phyloP scores from a whole-genome alignment of 345 rosid genomes.

The Aegle marmelos region DNA sequence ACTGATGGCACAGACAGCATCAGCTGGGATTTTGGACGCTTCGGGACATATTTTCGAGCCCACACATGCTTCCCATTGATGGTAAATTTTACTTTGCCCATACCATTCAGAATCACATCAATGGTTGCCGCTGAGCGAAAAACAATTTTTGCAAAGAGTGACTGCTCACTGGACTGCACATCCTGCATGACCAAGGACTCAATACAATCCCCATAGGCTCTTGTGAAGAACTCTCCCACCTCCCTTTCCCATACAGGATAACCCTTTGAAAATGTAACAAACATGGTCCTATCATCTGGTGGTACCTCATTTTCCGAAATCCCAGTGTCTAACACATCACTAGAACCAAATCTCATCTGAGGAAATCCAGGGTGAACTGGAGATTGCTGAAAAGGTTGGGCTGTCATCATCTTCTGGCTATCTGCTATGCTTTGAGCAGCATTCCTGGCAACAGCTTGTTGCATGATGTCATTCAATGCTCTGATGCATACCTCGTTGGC shows the following conservation, averaged over 20 bases:
- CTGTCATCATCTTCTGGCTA: not conserved
- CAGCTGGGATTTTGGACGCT: conserved; percentile 11
- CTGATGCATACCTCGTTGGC: conserved; percentile 32
- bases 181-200: conserved; percentile 59
- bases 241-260: conserved; percentile 53
- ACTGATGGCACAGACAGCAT: not conserved
- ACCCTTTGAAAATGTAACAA: conserved; percentile 63
- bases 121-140: conserved; percentile 26
- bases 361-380: not conserved
- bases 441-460: conserved; percentile 27
- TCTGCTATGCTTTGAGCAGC: conserved; percentile 14
- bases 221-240: conserved; percentile 40
- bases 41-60: conserved; percentile 55
- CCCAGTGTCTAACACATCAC: not conserved
- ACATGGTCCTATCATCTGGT: conserved; percentile 51
- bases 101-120: conserved; percentile 29
- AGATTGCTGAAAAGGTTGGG: not conserved
- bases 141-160: conserved; percentile 46
- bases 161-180: conserved; percentile 34
- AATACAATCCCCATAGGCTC: conserved; percentile 40
- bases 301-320: conserved; percentile 12
- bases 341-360: conserved; percentile 4
- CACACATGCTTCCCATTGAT: conserved; percentile 75
- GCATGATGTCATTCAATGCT: conserved; percentile 40
- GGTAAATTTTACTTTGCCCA: conserved; percentile 41